Percentiles rank a stretch among this genome's conserved stretches.
phyloP scores from a whole-genome alignment of 495 filamentous ascomycete species.

The Trichoderma parareesei region DNA sequence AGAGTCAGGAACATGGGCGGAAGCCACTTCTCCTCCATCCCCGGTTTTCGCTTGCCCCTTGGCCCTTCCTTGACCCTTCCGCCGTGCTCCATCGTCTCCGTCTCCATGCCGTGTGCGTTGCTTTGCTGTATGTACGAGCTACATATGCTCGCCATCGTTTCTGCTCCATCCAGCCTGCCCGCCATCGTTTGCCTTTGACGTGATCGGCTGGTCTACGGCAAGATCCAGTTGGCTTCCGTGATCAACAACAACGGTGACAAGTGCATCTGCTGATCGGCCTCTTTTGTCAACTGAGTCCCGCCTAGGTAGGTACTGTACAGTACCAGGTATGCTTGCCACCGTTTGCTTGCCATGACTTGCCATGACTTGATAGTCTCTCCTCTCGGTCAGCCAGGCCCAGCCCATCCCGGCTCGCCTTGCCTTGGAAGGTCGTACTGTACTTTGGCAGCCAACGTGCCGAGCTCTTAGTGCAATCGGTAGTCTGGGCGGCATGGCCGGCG shows the following conservation, averaged over 20 bases:
- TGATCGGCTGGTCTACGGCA: slow-evolving; percentile 3
- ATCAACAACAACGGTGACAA: not conserved
- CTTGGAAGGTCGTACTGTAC: not conserved
- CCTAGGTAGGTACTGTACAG: not conserved
- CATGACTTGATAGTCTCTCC: not conserved
- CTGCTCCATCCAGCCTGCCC: not conserved
- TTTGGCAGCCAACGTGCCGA: not conserved
- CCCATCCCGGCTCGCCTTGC: not conserved
- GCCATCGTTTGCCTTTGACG: not conserved
- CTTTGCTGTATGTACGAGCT: too few relatives aligned
- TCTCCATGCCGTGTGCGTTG: too few relatives aligned
- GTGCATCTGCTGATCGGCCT: not conserved
- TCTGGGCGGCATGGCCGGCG: not conserved
- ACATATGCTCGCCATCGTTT: not conserved
- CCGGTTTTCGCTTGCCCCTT: not conserved
- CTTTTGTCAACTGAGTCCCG: too few relatives aligned
- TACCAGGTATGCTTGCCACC: not conserved
- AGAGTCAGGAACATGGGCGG: slow-evolving; percentile 8
- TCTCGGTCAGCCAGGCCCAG: not conserved
- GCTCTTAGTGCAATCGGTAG: slow-evolving; percentile 6
- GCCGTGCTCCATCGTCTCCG: too few relatives aligned
- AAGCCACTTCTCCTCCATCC: not conserved
- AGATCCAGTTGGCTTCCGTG: slow-evolving; percentile 1
- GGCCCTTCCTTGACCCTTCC: not conserved
- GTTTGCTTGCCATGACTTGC: not conserved